Percentiles rank a stretch among this genome's conserved stretches.
Conservation (phyloP, 163 green algal genomes). For the Chlamydomonas reinhardtii region DNA sequence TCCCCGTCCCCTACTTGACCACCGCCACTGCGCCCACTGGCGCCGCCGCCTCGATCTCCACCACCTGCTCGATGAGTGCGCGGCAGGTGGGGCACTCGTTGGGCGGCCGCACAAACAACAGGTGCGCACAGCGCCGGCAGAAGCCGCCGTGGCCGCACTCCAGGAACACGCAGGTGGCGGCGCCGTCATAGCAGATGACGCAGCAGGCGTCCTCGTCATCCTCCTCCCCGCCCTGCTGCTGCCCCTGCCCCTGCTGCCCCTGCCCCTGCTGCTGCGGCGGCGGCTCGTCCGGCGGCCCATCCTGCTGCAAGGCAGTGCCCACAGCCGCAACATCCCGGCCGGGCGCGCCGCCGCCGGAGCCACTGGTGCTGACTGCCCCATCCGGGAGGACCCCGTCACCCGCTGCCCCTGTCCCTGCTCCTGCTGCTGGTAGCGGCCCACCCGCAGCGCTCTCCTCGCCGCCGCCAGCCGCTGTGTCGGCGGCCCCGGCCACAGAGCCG, state of each 20-base stretch:
- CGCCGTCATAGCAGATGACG: constrained; percentile 72
- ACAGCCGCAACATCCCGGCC: too few species aligned
- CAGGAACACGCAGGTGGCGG: constrained; percentile 68
- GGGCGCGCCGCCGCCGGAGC: too few species aligned
- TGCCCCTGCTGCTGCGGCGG: not conserved
- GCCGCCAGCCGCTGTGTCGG: not conserved
- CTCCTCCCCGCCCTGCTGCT: not conserved
- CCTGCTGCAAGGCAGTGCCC: too few species aligned
- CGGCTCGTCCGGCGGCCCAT: too few species aligned
- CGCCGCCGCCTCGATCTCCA: constrained; percentile 29
- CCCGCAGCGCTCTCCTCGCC: too few species aligned
- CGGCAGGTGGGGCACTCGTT: constrained; percentile 75
- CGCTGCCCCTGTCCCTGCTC: not conserved
- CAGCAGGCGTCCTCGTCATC: constrained; percentile 57
- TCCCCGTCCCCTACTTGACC: not conserved
- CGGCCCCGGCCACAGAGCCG: too few species aligned
- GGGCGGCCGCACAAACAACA: constrained; percentile 69
- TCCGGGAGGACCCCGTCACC: too few species aligned
- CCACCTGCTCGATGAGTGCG: constrained; percentile 58
- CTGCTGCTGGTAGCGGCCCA: too few species aligned
- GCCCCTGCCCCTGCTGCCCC: not conserved
- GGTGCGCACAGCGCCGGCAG: constrained; percentile 70
- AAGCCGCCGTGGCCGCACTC: constrained; percentile 75
- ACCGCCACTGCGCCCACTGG: constrained; percentile 18
- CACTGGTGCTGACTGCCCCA: too few species aligned